phyloP scores from a whole-genome alignment of 1,284 basidiomycete genomes.

The Cryptococcus sp. region DNA sequence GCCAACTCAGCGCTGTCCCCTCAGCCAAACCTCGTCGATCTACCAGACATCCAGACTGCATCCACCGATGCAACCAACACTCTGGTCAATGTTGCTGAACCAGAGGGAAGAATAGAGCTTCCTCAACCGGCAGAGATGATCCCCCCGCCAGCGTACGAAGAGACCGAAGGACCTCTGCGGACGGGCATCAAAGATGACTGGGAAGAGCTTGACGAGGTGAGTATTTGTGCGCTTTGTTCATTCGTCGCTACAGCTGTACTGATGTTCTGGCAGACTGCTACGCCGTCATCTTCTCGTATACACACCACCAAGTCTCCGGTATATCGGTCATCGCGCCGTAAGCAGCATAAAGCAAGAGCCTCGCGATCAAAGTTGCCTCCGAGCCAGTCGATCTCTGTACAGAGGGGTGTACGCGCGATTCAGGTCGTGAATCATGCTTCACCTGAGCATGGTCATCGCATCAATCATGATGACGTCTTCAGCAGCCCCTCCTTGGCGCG shows the following conservation, averaged over 20 bases:
- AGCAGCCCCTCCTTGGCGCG: too few species aligned
- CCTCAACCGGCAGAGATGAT: not conserved
- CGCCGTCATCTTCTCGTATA: slow-evolving; percentile 15
- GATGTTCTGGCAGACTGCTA: slow-evolving; percentile 8
- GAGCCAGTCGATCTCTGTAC: not conserved
- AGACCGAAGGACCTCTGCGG: slow-evolving; percentile 1
- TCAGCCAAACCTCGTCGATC: too few species aligned
- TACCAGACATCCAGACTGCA: too few species aligned
- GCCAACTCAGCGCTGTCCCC: too few species aligned
- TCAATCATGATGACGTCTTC: too few species aligned
- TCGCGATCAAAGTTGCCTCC: not conserved
- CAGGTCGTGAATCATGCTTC: not conserved
- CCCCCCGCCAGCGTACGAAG: slow-evolving; percentile 26
- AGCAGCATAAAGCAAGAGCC: not conserved
- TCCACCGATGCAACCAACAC: too few species aligned
- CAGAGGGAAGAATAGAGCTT: too few species aligned
- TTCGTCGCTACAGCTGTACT: not conserved
- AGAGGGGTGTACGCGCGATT: not conserved
- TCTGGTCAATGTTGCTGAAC: too few species aligned
- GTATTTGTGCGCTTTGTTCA: not conserved
- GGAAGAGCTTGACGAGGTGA: slow-evolving; percentile 18
- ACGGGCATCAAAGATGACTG: slow-evolving; percentile 9
- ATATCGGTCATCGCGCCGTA: not conserved
- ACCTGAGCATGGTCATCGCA: too few species aligned
- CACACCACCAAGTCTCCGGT: not conserved